phyloP scores from a whole-genome alignment of 2,329 filamentous ascomycete genomes.

The Bipolaris oryzae region DNA sequence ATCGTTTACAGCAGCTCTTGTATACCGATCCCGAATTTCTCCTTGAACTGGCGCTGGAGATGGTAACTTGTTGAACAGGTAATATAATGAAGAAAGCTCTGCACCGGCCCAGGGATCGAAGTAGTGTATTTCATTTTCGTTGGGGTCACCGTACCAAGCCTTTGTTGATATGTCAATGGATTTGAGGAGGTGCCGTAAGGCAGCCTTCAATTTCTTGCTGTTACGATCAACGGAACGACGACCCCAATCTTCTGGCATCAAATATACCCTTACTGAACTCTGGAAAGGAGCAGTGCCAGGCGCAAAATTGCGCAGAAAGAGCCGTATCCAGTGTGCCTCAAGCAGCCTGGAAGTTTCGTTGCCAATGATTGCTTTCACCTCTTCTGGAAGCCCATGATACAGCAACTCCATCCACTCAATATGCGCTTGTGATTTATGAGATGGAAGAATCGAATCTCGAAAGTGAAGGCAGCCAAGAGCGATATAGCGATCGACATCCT shows the following conservation, averaged over 20 bases:
- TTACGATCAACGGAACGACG: conserved; percentile 60
- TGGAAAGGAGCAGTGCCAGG: not conserved
- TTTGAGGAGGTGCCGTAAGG: conserved; percentile 57
- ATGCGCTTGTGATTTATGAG: not conserved
- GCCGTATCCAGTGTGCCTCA: conserved; percentile 45
- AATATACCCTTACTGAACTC: conserved; percentile 60
- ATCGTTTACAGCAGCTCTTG: conserved; percentile 60
- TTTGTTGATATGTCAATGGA: conserved; percentile 61
- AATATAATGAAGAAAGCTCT: conserved; percentile 64
- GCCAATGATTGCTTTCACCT: conserved; percentile 32
- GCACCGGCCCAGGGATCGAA: conserved; percentile 52
- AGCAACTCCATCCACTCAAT: conserved; percentile 36
- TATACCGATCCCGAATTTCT: conserved; percentile 57
- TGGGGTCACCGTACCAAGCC: conserved; percentile 61
- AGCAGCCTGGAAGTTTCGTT: conserved; percentile 35
- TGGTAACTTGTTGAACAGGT: conserved; percentile 74
- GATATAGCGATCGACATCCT: conserved; percentile 40
- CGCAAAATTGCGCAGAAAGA: conserved; percentile 25
- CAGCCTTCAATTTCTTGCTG: conserved; percentile 52
- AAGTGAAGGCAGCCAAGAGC: conserved; percentile 44
- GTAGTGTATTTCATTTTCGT: conserved; percentile 18
- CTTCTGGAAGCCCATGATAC: conserved; percentile 24
- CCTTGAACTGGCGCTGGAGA: conserved; percentile 67
- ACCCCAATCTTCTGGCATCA: conserved; percentile 70
- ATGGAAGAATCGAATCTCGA: conserved; percentile 5